These are phyloP conservation scores for Lobulomyces angularis DNA, from an alignment of 192 early-diverging fungal species.

Conservation along the genomic window DNA sequence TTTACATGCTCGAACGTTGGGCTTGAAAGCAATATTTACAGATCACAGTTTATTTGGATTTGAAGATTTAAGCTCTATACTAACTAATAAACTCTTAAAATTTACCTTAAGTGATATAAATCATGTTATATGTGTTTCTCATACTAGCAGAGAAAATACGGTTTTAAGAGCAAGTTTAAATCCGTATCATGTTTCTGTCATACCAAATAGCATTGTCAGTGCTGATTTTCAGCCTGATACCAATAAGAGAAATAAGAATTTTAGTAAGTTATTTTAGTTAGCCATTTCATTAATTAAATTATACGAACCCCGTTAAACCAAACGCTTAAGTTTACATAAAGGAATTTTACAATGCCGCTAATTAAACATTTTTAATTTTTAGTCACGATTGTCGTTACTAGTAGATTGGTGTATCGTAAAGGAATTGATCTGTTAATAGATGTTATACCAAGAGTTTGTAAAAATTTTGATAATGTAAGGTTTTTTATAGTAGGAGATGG, in stretches of 20 bases:
- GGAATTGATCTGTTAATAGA: slow-evolving; percentile 86
- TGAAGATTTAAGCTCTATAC: slow-evolving; percentile 78
- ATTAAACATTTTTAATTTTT: background rate
- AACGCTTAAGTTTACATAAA: background rate
- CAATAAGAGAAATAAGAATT: slow-evolving; percentile 53
- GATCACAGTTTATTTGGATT: slow-evolving; percentile 98
- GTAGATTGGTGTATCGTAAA: slow-evolving; percentile 87
- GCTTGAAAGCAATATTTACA: slow-evolving; percentile 82
- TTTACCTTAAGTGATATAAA: slow-evolving; percentile 94
- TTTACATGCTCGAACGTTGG: slow-evolving; percentile 90
- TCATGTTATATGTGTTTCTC: slow-evolving; percentile 95
- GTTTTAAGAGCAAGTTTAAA: slow-evolving; percentile 84
- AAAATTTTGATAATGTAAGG: slow-evolving; percentile 59
- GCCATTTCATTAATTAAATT: background rate
- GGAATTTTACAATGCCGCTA: background rate
- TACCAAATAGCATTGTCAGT: slow-evolving; percentile 95
- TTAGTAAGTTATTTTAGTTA: slow-evolving; percentile 36
- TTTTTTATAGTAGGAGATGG: slow-evolving; percentile 96
- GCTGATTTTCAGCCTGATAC: slow-evolving; percentile 80
- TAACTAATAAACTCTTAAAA: slow-evolving; percentile 94
- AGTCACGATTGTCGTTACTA: slow-evolving; percentile 91
- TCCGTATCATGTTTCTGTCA: slow-evolving; percentile 81
- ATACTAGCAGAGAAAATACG: slow-evolving; percentile 99
- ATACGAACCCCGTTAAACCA: background rate
- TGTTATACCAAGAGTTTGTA: slow-evolving; percentile 85